A percentile compares a stretch with the other conserved stretches of the same genome.
Evolutionary conservation across 495 filamentous ascomycete species (phyloP).

Genomic region (Hypoxylon trugodes): DNA sequence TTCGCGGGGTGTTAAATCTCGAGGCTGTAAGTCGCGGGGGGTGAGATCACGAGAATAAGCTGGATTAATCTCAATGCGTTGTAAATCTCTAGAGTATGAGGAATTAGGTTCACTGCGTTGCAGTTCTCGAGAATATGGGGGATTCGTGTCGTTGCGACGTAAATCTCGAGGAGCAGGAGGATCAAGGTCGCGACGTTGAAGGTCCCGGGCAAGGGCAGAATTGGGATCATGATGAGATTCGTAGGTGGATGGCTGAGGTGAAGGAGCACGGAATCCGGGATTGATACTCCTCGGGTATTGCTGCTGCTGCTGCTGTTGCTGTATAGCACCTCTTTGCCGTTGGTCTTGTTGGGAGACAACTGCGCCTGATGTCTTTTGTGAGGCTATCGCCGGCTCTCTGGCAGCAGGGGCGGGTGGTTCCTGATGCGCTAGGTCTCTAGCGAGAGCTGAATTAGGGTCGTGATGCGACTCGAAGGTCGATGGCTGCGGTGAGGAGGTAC

Average conservation of each 20-base stretch:
- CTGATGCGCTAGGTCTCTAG: constrained; percentile 67
- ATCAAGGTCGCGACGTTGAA: constrained; percentile 25
- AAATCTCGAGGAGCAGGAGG: constrained; percentile 17
- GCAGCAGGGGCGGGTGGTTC: constrained; percentile 57
- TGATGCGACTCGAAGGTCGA: constrained; percentile 91
- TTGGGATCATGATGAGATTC: constrained; percentile 90
- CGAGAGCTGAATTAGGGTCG: constrained; percentile 76
- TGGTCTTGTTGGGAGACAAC: constrained; percentile 17
- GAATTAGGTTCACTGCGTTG: constrained; percentile 17
- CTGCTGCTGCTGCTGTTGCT: constrained; percentile 13
- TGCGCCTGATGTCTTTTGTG: constrained; percentile 53
- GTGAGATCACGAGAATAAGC: constrained; percentile 8
- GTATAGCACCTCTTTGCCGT: constrained; percentile 8
- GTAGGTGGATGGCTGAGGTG: constrained; percentile 78
- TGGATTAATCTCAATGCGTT: neutral
- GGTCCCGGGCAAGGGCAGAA: constrained; percentile 63
- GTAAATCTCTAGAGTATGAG: constrained; percentile 11
- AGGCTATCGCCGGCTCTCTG: constrained; percentile 63
- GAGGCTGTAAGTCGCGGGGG: neutral
- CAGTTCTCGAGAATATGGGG: constrained; percentile 11
- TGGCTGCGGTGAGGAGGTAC: constrained; percentile 82
- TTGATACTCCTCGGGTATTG: constrained; percentile 94
- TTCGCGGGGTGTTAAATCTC: constrained; percentile 10
- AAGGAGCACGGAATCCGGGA: constrained; percentile 75
- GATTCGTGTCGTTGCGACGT: constrained; percentile 17